Conservation (phyloP, 1,284 basidiomycete genomes). For the Anthracocystis panici-leucophaei region DNA sequence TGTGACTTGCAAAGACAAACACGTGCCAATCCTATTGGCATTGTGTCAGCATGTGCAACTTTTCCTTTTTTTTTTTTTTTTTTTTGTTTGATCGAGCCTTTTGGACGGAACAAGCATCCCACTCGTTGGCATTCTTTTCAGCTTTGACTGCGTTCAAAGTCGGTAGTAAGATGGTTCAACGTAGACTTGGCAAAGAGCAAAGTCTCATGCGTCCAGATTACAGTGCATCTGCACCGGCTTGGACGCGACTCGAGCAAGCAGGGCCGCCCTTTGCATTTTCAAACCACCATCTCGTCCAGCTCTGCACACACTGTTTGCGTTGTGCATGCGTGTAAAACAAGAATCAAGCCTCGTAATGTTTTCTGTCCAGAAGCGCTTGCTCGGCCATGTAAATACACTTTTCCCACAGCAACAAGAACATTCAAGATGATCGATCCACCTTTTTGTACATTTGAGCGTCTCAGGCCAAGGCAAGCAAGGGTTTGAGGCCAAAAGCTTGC, state of each 20-base stretch:
- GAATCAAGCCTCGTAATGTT: not conserved
- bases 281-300: not conserved
- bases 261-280: not conserved
- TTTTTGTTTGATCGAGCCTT: not conserved
- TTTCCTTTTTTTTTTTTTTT: not conserved
- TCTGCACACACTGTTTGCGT: not conserved
- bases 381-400: constrained; percentile 31
- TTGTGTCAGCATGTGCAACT: constrained; percentile 15
- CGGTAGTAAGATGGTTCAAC: constrained; percentile 1
- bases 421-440: constrained; percentile 18
- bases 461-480: too few species aligned
- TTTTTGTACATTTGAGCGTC: too few species aligned
- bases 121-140: constrained; percentile 14
- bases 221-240: not conserved
- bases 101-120: constrained; percentile 21
- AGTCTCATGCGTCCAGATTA: not conserved
- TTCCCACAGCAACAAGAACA: constrained; percentile 28
- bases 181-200: not conserved
- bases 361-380: constrained; percentile 3
- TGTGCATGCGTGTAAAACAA: constrained; percentile 38
- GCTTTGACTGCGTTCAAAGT: not conserved
- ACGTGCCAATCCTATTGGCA: not conserved
- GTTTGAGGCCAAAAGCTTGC: not conserved
- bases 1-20: not conserved
- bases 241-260: not conserved